phyloP scores from a whole-genome alignment of 768 basidiomycete genomes.

The Kwoniella mangroviensis region DNA sequence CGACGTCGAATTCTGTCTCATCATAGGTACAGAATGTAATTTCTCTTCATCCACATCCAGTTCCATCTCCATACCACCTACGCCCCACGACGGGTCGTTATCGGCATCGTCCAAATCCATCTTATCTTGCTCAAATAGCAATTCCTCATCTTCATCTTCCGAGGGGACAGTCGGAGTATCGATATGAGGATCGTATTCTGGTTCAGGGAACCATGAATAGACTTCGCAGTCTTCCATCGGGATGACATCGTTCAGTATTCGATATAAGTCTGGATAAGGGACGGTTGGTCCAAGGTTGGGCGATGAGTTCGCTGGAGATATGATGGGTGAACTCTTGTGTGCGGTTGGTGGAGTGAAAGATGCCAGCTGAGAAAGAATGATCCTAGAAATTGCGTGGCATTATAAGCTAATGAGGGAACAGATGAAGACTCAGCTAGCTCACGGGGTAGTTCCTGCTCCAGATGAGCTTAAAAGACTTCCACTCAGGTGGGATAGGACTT shows the following conservation, averaged over 20 bases:
- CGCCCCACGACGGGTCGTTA: conserved; percentile 36
- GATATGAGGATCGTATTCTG: conserved; percentile 89
- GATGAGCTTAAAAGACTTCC: conserved; percentile 34
- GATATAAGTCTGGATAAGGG: conserved; percentile 86
- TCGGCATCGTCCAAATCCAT: conserved; percentile 39
- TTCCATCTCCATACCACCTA: conserved; percentile 53
- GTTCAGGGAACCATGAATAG: conserved; percentile 89
- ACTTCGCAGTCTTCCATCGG: conserved; percentile 91
- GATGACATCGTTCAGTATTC: conserved; percentile 85
- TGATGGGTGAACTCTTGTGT: conserved; percentile 5
- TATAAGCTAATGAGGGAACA: neutral
- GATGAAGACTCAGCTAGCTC: neutral
- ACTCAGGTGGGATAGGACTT: conserved; percentile 42
- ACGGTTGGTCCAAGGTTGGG: conserved; percentile 36
- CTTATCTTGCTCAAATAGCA: conserved; percentile 35
- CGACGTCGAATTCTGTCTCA: conserved; percentile 17
- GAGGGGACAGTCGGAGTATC: conserved; percentile 55
- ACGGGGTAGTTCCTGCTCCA: conserved; percentile 16
- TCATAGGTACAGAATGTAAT: conserved; percentile 6
- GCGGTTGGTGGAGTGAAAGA: conserved; percentile 8
- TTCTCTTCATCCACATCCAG: conserved; percentile 38
- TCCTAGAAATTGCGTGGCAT: neutral
- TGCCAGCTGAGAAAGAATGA: conserved; percentile 17
- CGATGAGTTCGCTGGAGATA: conserved; percentile 16
- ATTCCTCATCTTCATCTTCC: conserved; percentile 68